phyloP scores from a whole-genome alignment of 2,329 filamentous ascomycete species.

The Emydomyces testavorans region DNA sequence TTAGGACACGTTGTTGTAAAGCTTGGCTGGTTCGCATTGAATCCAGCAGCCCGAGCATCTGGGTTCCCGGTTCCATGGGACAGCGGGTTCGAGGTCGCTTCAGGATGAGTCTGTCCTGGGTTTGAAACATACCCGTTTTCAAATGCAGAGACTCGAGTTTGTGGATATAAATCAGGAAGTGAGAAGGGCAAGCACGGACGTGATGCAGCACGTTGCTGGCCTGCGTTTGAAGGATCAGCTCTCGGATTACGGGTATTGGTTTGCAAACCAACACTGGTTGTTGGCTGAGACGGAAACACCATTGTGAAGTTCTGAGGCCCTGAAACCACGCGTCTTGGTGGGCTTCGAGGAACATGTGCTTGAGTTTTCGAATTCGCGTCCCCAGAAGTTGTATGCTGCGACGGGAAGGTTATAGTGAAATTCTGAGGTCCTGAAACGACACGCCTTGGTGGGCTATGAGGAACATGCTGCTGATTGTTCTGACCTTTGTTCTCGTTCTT shows the following conservation, averaged over 20 bases:
- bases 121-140: background rate
- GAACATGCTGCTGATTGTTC: background rate
- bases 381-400: background rate
- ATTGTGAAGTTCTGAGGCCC: background rate
- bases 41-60: background rate
- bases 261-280: background rate
- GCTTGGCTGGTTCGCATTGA: background rate
- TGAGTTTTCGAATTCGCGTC: background rate
- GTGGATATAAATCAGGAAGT: background rate
- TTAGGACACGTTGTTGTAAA: background rate
- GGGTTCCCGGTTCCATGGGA: background rate
- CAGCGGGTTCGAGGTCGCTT: background rate
- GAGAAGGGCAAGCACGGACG: background rate
- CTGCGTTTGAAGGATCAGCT: background rate
- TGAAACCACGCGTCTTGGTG: background rate
- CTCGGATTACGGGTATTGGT: background rate
- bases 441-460: background rate
- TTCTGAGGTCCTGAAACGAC: background rate
- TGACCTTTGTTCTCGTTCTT: background rate
- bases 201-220: background rate
- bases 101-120: background rate
- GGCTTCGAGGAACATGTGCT: background rate
- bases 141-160: background rate
- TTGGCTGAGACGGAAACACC: background rate
- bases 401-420: too few species aligned